These are phyloP conservation scores for Neonectria faginata DNA, from an alignment of 2,329 filamentous ascomycete species.

Conservation along the genomic window DNA sequence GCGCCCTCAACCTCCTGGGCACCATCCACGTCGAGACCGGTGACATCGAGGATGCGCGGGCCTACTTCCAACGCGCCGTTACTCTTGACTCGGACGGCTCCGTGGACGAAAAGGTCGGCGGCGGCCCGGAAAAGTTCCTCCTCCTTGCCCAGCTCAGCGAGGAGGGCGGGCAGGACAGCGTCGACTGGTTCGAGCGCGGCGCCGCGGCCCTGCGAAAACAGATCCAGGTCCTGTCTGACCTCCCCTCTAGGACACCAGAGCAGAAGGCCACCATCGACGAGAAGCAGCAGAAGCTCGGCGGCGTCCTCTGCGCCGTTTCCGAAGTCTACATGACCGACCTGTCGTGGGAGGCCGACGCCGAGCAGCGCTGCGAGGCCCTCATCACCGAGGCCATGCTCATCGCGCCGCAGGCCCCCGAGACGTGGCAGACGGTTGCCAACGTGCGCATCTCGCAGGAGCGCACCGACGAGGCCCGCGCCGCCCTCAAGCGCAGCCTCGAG, in stretches of 20 bases:
- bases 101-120: conserved; percentile 77
- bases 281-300: conserved; percentile 84
- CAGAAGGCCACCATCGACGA: conserved; percentile 65
- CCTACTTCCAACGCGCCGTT: conserved; percentile 79
- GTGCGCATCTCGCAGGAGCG: conserved; percentile 90
- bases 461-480: conserved; percentile 81
- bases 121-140: conserved; percentile 92
- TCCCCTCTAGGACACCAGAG: conserved; percentile 52
- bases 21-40: conserved; percentile 87
- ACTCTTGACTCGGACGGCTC: conserved; percentile 81
- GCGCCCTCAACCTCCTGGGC: conserved; percentile 80
- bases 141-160: conserved; percentile 92
- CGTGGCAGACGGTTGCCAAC: conserved; percentile 95
- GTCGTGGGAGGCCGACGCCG: conserved; percentile 91
- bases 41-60: conserved; percentile 79
- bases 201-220: conserved; percentile 78
- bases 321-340: conserved; percentile 99
- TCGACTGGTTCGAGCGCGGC: conserved; percentile 76
- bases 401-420: conserved; percentile 83
- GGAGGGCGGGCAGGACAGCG: conserved; percentile 73
- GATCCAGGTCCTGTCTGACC: conserved; percentile 72
- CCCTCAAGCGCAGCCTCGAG: conserved; percentile 81
- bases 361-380: conserved; percentile 86
- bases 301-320: conserved; percentile 91
- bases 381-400: conserved; percentile 91